These are phyloP conservation scores for Alternaria longipes DNA, from an alignment of 2,329 filamentous ascomycete genomes.

Conservation along the genomic window DNA sequence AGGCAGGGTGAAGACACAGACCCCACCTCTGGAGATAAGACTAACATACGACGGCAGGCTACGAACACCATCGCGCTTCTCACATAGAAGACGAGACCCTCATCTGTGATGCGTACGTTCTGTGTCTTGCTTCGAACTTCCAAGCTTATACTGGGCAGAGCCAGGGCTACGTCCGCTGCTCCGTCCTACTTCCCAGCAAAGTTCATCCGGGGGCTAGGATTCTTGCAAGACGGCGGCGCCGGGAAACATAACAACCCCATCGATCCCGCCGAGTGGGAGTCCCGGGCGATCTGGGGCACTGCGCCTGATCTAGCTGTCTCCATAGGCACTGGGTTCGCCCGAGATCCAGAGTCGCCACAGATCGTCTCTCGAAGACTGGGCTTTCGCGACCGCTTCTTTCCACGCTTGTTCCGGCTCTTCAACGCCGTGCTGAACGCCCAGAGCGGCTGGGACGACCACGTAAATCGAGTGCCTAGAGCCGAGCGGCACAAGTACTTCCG, in stretches of 20 bases:
- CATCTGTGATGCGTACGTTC: slow-evolving; percentile 20
- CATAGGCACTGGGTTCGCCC: slow-evolving; percentile 21
- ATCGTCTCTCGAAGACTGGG: slow-evolving; percentile 11
- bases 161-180: slow-evolving; percentile 21
- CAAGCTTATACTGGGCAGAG: slow-evolving; percentile 10
- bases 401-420: slow-evolving; percentile 18
- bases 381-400: slow-evolving; percentile 21
- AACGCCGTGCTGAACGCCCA: slow-evolving; percentile 22
- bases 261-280: slow-evolving; percentile 19
- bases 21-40: background rate
- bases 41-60: slow-evolving; percentile 14
- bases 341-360: slow-evolving; percentile 1
- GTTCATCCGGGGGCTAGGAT: slow-evolving; percentile 22
- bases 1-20: slow-evolving; percentile 13
- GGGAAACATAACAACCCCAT: slow-evolving; percentile 26
- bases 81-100: slow-evolving; percentile 16
- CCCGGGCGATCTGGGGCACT: slow-evolving; percentile 21
- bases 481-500: slow-evolving; percentile 21
- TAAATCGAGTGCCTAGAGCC: slow-evolving; percentile 14
- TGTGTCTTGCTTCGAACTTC: background rate
- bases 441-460: slow-evolving; percentile 17
- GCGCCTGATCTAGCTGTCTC: slow-evolving; percentile 17
- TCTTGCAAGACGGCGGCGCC: slow-evolving; percentile 17
- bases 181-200: slow-evolving; percentile 26
- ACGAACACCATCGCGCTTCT: slow-evolving; percentile 19